Evolutionary conservation across 1,139 yeast species (phyloP), one percentile per base, ranked within the genome.

Genomic region (Saccharomyces hybrid): DNA sequence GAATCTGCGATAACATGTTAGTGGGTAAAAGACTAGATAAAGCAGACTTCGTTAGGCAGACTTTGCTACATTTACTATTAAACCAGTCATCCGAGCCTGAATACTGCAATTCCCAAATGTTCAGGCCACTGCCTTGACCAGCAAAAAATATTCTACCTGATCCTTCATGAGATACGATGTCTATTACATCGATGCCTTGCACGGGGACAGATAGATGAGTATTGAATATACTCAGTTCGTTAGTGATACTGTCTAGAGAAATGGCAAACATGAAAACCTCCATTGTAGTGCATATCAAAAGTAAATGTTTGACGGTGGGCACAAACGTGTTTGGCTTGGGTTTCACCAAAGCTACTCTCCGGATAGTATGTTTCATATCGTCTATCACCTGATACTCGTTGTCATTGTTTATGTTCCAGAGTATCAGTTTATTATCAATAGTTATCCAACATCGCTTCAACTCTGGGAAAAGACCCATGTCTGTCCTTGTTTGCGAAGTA

Each of bases 81-180:
- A 89, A 89, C 87, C 97, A 93, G 51, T 89, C 86, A 50, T 91
- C 93, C 38, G 86, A 82, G 59, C 84, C 86, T n/a, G 91, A 81
- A 67, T 95, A 95, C 57, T 82, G 84, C 55, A 93, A 75, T 66
- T 89, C 90, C 96, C 97, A 93, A 50, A 95, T 77, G 63, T 91
- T 84, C 49, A 80, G 74, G 2, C 93, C 95, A 62, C 88, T 90
- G 20, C 85, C 77, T 58, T 80, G 77, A 9, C 96, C 96, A 20
- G 87, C 78, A 68, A 95, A 88, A 67, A 87, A 89, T 5, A 95
- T 81, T 54, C 95, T 91, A 51, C 90, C 87, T 0, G 93, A 83
- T 48, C 74, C 72, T 28, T 81, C 81, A 64, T 83, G 81, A 1
- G 80, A 76, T 0, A 78, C 76, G 52, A 91, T 80, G 53, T 81